Percentiles rank a stretch among this genome's conserved stretches.
Evolutionary conservation across 164 flowering plant genomes (phyloP).

Genomic region (Magnolia kwangsiensis): DNA sequence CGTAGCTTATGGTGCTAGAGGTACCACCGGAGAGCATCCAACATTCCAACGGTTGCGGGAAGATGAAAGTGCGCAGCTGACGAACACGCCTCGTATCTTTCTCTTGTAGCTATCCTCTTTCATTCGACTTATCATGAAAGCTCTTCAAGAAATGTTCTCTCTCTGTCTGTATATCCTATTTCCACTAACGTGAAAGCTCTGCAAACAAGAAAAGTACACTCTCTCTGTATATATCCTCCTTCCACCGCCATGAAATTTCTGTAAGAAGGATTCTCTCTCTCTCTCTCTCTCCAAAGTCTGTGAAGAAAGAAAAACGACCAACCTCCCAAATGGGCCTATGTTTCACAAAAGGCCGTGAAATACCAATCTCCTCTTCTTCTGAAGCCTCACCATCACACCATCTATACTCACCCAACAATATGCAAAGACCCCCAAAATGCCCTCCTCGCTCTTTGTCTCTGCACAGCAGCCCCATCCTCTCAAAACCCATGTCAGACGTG

Average conservation of each 20-base stretch:
- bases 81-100: too few species aligned
- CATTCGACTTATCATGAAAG: not conserved
- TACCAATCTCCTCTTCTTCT: conserved; percentile 53
- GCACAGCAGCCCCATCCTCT: conserved; percentile 23
- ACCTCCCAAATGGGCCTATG: conserved; percentile 43
- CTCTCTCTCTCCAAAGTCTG: not conserved
- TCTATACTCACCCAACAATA: conserved; percentile 7
- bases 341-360: conserved; percentile 34
- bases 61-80: too few species aligned
- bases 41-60: too few species aligned
- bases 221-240: not conserved
- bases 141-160: not conserved
- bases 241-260: too few species aligned
- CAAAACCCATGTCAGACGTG: conserved; percentile 46
- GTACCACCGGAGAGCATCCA: too few species aligned
- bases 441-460: not conserved
- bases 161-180: not conserved
- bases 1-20: too few species aligned
- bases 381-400: conserved; percentile 25
- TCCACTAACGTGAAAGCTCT: not conserved
- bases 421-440: conserved; percentile 12
- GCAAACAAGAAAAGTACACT: not conserved
- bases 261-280: not conserved
- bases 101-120: too few species aligned
- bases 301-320: not conserved